These are phyloP conservation scores for Malus asiatica DNA, from an alignment of 306 rosid species.

Conservation along the genomic window DNA sequence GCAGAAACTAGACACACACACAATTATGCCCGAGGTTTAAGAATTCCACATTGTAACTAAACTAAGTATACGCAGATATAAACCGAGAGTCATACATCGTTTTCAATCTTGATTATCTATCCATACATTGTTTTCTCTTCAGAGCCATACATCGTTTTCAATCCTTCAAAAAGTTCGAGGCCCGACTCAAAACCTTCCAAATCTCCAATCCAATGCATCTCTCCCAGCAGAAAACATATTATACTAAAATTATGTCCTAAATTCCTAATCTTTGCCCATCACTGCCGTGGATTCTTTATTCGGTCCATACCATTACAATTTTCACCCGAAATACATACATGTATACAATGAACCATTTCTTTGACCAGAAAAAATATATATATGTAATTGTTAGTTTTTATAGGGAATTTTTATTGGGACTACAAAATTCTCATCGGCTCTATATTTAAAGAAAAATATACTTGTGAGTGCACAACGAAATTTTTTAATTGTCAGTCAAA, in stretches of 20 bases:
- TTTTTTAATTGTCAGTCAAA: no score
- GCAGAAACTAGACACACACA: background rate
- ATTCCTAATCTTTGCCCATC: background rate
- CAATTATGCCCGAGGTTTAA: background rate
- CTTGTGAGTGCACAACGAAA: no score
- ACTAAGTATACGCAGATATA: background rate
- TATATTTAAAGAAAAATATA: no score
- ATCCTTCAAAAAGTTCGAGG: background rate
- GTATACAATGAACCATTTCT: background rate
- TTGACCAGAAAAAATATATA: no score
- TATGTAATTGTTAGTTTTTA: no score
- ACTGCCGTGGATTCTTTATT: background rate
- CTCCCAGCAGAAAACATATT: background rate
- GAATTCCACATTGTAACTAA: background rate
- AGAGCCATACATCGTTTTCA: background rate
- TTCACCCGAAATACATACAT: background rate
- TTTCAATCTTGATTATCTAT: background rate
- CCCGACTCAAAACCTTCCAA: background rate
- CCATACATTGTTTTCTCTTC: background rate
- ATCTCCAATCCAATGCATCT: background rate
- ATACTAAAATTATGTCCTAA: background rate
- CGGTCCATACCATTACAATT: background rate
- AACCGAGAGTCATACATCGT: background rate
- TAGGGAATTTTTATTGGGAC: accelerated
- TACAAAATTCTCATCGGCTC: no score